Evolutionary conservation across 495 filamentous ascomycete species (phyloP), one percentile per base, ranked within the genome.

Genomic region (Pyronema omphalodes): DNA sequence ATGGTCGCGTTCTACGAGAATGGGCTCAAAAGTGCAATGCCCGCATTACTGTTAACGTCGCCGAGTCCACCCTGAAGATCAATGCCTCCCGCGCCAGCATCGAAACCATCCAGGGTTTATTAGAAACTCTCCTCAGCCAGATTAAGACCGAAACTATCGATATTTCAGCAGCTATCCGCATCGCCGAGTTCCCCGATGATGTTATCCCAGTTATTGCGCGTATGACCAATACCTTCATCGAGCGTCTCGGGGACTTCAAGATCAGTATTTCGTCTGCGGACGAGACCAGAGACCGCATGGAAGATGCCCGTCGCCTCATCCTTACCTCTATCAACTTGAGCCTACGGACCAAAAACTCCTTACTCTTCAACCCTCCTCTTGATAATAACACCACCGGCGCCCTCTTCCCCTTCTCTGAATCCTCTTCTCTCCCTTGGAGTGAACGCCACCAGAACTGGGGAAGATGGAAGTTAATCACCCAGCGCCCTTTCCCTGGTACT

Each of bases 161-260:
- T 54, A 40, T 65, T 15, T 61, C 62, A 9, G 61, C 59, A 48
- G 50, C 55, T 5, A 51, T 40, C 33, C 53, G 56, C 23, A 41
- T 65, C n/a, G 50, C 48, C 17, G 19, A 19, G 1, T 65, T 65
- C 48, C 55, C 58, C 29, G 53, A 59, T 15, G 51, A 56, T 29
- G 57, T 55, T 35, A 57, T 65, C 14, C 45, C 58, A 23, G 50
- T 55, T 1, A 65, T 65, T 53, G 53, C 62, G 7, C 55, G 56
- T 33, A 58, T 62, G 11, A 65, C 62, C 15, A 54, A 52, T 43
- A 65, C 62, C 9, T 65, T 59, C 46, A 65, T 65, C 29, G 62
- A 65, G 37, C 57, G 34, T 34, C 17, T 57, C 8, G 57, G 54
- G 23, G 47, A 60, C 11, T 54, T 51, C 23, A 57, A 65, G 62